Conservation (phyloP, 2,329 filamentous ascomycete species). For the Aspergillus sp. region DNA sequence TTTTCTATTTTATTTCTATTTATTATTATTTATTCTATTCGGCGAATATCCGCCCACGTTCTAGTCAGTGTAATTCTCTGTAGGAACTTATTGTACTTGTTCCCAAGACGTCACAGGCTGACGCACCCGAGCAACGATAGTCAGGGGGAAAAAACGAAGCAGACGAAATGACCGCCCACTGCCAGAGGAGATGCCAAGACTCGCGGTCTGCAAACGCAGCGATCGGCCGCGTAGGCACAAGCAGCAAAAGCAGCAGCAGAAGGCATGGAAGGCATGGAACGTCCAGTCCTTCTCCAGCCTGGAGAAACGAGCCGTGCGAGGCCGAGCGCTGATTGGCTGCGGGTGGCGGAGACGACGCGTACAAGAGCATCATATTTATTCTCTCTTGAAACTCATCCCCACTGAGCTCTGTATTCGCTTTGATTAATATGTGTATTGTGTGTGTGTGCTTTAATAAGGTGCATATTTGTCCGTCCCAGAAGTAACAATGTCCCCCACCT, state of each 20-base stretch:
- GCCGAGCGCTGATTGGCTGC: slow-evolving; percentile 14
- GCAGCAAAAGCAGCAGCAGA: not conserved
- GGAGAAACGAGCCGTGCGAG: slow-evolving; percentile 14
- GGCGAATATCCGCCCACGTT: too few relatives aligned
- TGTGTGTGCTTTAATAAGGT: too few relatives aligned
- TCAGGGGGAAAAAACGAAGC: slow-evolving; percentile 14
- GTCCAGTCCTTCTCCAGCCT: not conserved
- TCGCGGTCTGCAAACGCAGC: slow-evolving; percentile 5
- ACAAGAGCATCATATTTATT: not conserved
- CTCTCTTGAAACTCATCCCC: too few relatives aligned
- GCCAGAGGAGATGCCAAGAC: slow-evolving; percentile 18
- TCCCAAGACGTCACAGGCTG: slow-evolving; percentile 19
- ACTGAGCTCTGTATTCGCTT: too few relatives aligned
- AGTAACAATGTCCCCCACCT: too few relatives aligned
- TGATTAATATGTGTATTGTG: too few relatives aligned
- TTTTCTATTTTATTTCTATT: too few relatives aligned
- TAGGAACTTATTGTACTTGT: too few relatives aligned
- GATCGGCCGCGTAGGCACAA: slow-evolving; percentile 14
- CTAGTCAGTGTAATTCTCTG: too few relatives aligned
- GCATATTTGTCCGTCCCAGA: too few relatives aligned
- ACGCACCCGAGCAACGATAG: slow-evolving; percentile 19
- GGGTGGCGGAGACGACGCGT: slow-evolving; percentile 14
- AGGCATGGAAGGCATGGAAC: too few relatives aligned
- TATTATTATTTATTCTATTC: too few relatives aligned
- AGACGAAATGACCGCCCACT: not conserved